phyloP scores from a whole-genome alignment of 306 rosid genomes.

The Mimosa pudica region DNA sequence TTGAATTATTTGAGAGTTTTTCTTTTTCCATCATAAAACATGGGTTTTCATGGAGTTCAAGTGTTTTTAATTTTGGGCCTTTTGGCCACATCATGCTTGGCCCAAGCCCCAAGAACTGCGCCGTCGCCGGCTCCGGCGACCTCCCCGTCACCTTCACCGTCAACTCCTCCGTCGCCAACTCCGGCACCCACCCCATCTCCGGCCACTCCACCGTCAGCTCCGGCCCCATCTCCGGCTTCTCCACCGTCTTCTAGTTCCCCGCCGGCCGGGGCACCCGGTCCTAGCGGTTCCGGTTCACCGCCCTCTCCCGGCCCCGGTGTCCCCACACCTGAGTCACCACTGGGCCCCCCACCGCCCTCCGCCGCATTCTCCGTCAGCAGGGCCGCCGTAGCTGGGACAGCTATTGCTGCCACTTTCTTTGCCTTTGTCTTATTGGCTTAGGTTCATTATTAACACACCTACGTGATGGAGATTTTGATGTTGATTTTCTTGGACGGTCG shows the following conservation, averaged over 20 bases:
- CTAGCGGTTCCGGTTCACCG: conserved; percentile 23
- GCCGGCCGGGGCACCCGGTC: conserved; percentile 22
- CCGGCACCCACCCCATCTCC: conserved; percentile 40
- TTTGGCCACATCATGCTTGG: conserved; percentile 66
- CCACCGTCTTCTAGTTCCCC: conserved; percentile 30
- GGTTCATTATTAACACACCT: neutral
- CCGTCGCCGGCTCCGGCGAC: conserved; percentile 47
- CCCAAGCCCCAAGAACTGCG: conserved; percentile 68
- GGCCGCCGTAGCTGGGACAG: conserved; percentile 56
- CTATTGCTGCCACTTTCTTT: conserved; percentile 61
- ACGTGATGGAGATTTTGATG: conserved; percentile 38
- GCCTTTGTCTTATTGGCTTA: conserved; percentile 73
- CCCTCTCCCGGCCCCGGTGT: conserved; percentile 30
- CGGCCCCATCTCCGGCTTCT: conserved; percentile 27
- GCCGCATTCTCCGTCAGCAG: conserved; percentile 52
- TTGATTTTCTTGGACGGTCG: conserved; percentile 48
- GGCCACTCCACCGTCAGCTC: neutral
- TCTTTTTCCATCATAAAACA: conserved; percentile 14
- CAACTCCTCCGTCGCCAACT: conserved; percentile 43
- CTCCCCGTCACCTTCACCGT: conserved; percentile 29
- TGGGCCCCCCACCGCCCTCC: conserved; percentile 31
- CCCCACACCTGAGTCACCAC: conserved; percentile 30
- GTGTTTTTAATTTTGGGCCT: conserved; percentile 58
- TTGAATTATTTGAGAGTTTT: neutral
- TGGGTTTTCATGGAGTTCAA: conserved; percentile 51